phyloP scores from a whole-genome alignment of 352 stramenopile genomes.

The Phytophthora multivora region DNA sequence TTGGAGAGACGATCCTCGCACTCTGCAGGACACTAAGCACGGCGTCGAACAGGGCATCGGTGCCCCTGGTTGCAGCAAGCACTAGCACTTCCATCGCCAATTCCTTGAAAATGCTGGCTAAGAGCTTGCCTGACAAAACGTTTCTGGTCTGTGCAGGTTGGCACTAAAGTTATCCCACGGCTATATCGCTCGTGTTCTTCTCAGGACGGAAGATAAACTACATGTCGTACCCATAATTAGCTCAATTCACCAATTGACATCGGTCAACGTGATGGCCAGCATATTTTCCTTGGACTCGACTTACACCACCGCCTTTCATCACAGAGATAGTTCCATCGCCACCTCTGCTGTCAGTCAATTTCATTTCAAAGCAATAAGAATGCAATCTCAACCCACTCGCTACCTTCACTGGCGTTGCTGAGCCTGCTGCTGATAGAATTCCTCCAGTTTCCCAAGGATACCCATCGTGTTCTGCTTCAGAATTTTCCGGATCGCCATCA shows the following conservation, averaged over 20 bases:
- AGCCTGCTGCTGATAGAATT: conserved; percentile 69
- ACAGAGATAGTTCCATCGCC: conserved; percentile 17
- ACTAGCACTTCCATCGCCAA: conserved; percentile 44
- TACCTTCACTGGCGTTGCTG: conserved; percentile 28
- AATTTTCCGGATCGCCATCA: conserved; percentile 83
- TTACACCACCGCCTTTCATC: conserved; percentile 4
- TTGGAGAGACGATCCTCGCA: conserved; percentile 9
- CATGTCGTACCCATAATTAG: conserved; percentile 1
- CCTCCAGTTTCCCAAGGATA: conserved; percentile 73
- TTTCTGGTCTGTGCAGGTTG: conserved; percentile 1
- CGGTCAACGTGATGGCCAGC: conserved; percentile 5
- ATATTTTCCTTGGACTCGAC: conserved; percentile 6
- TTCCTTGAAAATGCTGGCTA: neutral
- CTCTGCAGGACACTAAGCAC: conserved; percentile 35
- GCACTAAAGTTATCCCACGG: conserved; percentile 19
- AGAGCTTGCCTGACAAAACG: conserved; percentile 1
- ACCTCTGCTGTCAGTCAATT: conserved; percentile 19
- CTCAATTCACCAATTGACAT: conserved; percentile 3
- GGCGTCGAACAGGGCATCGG: conserved; percentile 25
- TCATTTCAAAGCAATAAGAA: conserved; percentile 14
- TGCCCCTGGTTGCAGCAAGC: conserved; percentile 28
- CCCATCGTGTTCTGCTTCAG: conserved; percentile 86
- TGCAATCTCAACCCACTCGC: neutral
- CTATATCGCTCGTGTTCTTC: neutral
- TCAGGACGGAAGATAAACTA: neutral